Evolutionary conservation across 495 filamentous ascomycete genomes (phyloP).

Genomic region (Xylaria castorea): DNA sequence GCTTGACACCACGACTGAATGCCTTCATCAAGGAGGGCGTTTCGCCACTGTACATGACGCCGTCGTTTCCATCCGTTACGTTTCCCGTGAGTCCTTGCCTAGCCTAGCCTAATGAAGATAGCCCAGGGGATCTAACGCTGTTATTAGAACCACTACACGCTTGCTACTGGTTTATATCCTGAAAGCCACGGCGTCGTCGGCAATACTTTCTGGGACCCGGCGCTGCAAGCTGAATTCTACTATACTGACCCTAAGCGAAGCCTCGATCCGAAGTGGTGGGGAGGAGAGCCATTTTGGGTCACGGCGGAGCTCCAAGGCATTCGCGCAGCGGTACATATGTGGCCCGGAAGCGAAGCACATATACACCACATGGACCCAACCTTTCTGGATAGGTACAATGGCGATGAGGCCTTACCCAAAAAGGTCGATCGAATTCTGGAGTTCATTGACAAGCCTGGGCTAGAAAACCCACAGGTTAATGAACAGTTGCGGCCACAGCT

Average conservation of each 20-base stretch:
- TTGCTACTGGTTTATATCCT: constrained; percentile 90
- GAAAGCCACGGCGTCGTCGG: constrained; percentile 93
- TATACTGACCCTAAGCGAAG: constrained; percentile 78
- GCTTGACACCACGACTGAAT: constrained; percentile 82
- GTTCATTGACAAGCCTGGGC: constrained; percentile 80
- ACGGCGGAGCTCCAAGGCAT: constrained; percentile 83
- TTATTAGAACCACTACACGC: constrained; percentile 82
- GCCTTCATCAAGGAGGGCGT: constrained; percentile 82
- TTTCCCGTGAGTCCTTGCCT: constrained; percentile 66
- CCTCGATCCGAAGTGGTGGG: constrained; percentile 90
- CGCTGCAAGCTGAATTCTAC: constrained; percentile 77
- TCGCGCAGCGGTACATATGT: constrained; percentile 91
- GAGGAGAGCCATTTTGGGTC: constrained; percentile 89
- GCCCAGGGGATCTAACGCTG: constrained; percentile 10
- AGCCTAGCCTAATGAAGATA: not conserved
- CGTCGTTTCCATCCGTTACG: constrained; percentile 94
- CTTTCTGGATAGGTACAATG: constrained; percentile 84
- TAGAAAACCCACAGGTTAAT: constrained; percentile 51
- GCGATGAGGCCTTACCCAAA: constrained; percentile 69
- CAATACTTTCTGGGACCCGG: constrained; percentile 92
- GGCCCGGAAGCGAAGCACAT: constrained; percentile 92
- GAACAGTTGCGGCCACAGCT: constrained; percentile 73
- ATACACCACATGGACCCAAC: constrained; percentile 70
- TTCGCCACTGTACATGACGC: constrained; percentile 88
- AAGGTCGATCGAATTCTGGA: constrained; percentile 82